phyloP scores from a whole-genome alignment of 176 grass and related monocot species.

The Lolium rigidum region DNA sequence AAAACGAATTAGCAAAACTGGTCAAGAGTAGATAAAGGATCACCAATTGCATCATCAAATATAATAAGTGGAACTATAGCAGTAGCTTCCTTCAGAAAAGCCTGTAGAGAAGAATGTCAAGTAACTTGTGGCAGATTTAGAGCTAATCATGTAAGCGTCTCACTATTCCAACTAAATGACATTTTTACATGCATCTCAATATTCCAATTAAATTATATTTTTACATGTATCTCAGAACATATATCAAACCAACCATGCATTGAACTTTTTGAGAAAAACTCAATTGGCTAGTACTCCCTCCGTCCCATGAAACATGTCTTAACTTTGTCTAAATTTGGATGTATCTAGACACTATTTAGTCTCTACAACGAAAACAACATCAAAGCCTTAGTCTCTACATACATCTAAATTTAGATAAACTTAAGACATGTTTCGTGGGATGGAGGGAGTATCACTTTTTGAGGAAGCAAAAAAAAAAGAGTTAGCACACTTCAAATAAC shows the following conservation, averaged over 20 bases:
- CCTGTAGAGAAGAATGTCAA: conserved; percentile 99
- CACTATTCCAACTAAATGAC: conserved; percentile 50
- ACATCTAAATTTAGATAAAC: too few species aligned
- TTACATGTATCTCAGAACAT: conserved; percentile 32
- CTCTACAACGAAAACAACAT: too few species aligned
- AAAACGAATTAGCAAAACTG: conserved; percentile 98
- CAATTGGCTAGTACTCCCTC: conserved; percentile 1
- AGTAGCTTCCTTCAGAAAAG: conserved; percentile 93
- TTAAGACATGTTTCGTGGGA: too few species aligned
- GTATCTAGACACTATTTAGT: too few species aligned
- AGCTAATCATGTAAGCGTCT: conserved; percentile 75
- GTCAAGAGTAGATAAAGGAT: conserved; percentile 99
- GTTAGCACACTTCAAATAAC: background rate
- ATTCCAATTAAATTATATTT: conserved; percentile 48
- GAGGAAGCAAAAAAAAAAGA: background rate
- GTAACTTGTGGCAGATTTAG: conserved; percentile 93
- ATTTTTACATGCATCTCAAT: conserved; percentile 38
- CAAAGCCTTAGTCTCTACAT: too few species aligned
- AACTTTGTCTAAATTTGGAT: too few species aligned
- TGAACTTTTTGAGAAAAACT: background rate
- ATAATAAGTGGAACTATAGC: conserved; percentile 99
- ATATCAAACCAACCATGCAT: conserved; percentile 13
- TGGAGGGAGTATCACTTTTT: background rate
- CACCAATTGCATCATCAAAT: conserved; percentile 99
- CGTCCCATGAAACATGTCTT: too few species aligned